Conservation (phyloP, 805 yeast genomes). For the Candida morakotiae region DNA sequence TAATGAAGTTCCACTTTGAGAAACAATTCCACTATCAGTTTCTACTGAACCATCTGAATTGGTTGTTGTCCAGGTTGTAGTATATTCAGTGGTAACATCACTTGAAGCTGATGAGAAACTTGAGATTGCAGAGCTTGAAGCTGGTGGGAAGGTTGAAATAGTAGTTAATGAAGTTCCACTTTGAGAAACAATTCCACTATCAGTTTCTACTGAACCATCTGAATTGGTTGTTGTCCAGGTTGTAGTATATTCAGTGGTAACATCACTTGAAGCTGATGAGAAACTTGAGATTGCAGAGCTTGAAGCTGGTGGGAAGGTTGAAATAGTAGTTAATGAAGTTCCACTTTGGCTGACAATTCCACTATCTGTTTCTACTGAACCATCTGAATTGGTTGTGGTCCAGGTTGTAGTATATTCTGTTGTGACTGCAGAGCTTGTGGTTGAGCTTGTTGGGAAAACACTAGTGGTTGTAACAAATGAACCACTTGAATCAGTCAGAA, state of each 20-base stretch:
- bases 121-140: too few relatives aligned
- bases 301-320: conserved; percentile 10
- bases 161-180: not conserved
- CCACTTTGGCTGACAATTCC: conserved; percentile 14
- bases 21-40: conserved; percentile 14
- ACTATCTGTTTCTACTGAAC: conserved; percentile 11
- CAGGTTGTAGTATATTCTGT: conserved; percentile 6
- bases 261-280: not conserved
- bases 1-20: conserved; percentile 14
- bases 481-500: conserved; percentile 9
- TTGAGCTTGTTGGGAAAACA: conserved; percentile 5
- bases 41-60: conserved; percentile 9
- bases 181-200: conserved; percentile 5
- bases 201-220: conserved; percentile 5
- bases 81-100: not conserved
- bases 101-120: too few relatives aligned
- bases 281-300: too few relatives aligned
- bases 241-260: conserved; percentile 3
- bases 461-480: conserved; percentile 8
- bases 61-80: conserved; percentile 10
- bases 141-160: conserved; percentile 4
- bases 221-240: conserved; percentile 7
- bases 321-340: conserved; percentile 7
- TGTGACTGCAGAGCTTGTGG: not conserved
- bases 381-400: conserved; percentile 11